Evolutionary conservation across 352 stramenopile genomes (phyloP), one percentile per base, ranked within the genome.

Genomic region (Phytopythium oedochilum): DNA sequence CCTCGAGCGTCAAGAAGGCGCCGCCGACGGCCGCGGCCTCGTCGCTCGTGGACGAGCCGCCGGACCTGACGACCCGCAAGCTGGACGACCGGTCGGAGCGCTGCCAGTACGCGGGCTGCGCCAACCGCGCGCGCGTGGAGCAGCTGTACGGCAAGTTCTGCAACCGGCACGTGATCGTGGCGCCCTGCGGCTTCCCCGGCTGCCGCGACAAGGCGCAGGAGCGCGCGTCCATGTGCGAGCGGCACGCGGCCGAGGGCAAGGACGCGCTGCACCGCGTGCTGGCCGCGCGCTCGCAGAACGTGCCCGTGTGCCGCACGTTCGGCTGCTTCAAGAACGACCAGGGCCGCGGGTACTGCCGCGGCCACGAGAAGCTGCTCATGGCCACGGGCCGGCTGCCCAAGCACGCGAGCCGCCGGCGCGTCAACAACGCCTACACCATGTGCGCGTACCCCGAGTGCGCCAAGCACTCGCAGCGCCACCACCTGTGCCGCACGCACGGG

Each of bases 281-380:
- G 43, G 64, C 73, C 31, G 75, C 61, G 34, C 74, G 84, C 2
- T 69, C 80, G 7, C 82, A 90, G 60, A 92, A 88, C 57, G 83
- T 94, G 2, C 82, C 80, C 0, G 80, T 90, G 60, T 94, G 84
- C 44, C 70, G 68, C 36, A 90, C 71, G 10, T 75, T 75, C 25
- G 84, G 84, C 6, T 94, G 84, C 51, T 94, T 92, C 54, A 94
- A 94, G 64, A 94, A 94, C 60, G 82, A 94, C 58, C 84, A 94
- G 71, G 84, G 84, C 2, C 64, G 82, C n/a, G 84, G 84, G 1
- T 92, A 90, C 54, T 94, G 84, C 38, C 82, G 84, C 44, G 82
- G 84, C 29, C 82, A 94, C 57, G 84, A 94, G 51, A 94, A 94
- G 55, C 65, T 94, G 35, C 56, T 94, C 47, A 94, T 94, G 84